Conservation (phyloP, 108 stramenopile genomes). For the Cyclotella kingstonii region DNA sequence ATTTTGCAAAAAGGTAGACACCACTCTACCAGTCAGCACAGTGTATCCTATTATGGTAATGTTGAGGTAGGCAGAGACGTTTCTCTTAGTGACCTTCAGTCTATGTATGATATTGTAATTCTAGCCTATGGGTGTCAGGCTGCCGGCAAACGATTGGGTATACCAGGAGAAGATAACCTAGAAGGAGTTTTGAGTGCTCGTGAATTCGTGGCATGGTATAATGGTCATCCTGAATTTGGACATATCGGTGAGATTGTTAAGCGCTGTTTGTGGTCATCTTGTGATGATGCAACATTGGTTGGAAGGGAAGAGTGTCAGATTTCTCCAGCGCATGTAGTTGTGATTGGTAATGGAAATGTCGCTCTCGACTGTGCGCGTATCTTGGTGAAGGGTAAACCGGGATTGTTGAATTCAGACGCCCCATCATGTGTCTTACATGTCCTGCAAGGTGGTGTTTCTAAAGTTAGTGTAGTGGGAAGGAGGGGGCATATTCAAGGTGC, state of each 20-base stretch:
- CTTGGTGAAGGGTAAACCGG: conserved; percentile 75
- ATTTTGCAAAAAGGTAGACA: conserved; percentile 52
- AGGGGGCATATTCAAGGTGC: conserved; percentile 96
- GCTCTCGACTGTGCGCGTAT: conserved; percentile 95
- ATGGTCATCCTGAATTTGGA: conserved; percentile 77
- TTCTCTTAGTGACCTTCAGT: conserved; percentile 58
- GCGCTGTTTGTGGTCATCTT: conserved; percentile 31
- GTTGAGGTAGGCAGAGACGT: conserved; percentile 78
- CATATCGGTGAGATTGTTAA: conserved; percentile 47
- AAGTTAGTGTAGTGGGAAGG: conserved; percentile 87
- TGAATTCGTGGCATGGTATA: conserved; percentile 97
- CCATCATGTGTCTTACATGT: conserved; percentile 72
- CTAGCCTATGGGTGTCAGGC: conserved; percentile 92
- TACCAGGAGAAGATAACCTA: conserved; percentile 57
- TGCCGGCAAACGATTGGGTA: conserved; percentile 45
- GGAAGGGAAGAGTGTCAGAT: background rate
- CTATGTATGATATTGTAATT: conserved; percentile 82
- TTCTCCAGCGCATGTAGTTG: conserved; percentile 58
- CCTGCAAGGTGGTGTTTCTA: conserved; percentile 43
- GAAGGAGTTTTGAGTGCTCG: conserved; percentile 84
- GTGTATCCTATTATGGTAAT: conserved; percentile 68
- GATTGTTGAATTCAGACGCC: conserved; percentile 85
- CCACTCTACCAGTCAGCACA: background rate
- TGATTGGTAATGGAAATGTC: conserved; percentile 97
- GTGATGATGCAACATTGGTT: conserved; percentile 39